A percentile compares a stretch with the other conserved stretches of the same genome.
phyloP scores from a whole-genome alignment of 1,284 basidiomycete genomes.

The Bondarzewia mesenterica region DNA sequence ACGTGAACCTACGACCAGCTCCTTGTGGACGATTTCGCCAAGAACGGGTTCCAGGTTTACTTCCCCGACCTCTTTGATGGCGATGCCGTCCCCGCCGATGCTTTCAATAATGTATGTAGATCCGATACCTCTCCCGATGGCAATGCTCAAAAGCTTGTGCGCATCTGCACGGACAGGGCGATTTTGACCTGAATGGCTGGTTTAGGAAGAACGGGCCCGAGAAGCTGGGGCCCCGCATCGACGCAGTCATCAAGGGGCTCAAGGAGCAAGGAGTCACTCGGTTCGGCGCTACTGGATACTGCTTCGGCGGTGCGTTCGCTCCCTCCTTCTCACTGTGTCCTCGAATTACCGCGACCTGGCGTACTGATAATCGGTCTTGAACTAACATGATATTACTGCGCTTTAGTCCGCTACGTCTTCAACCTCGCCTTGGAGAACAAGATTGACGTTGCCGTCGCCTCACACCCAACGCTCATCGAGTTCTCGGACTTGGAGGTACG shows the following conservation, averaged over 20 bases:
- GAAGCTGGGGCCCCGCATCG: slow-evolving; percentile 41
- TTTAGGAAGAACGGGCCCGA: slow-evolving; percentile 35
- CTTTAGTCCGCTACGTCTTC: slow-evolving; percentile 47
- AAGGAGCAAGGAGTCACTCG: slow-evolving; percentile 48
- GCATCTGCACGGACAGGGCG: slow-evolving; percentile 5
- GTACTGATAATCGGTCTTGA: too few relatives aligned
- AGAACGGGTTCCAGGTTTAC: slow-evolving; percentile 61
- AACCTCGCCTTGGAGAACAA: slow-evolving; percentile 58
- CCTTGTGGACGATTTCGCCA: slow-evolving; percentile 65
- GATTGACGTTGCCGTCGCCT: slow-evolving; percentile 44
- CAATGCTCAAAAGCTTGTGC: too few relatives aligned
- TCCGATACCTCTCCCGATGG: slow-evolving; percentile 6
- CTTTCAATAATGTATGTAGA: slow-evolving; percentile 26
- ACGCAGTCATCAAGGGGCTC: slow-evolving; percentile 50
- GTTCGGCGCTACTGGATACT: slow-evolving; percentile 61
- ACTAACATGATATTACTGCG: too few relatives aligned
- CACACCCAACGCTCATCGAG: slow-evolving; percentile 66
- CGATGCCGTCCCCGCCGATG: slow-evolving; percentile 40
- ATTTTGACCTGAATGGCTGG: slow-evolving; percentile 44
- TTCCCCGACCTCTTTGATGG: slow-evolving; percentile 53
- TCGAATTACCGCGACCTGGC: neutral
- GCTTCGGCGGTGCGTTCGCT: slow-evolving; percentile 49
- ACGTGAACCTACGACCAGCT: slow-evolving; percentile 30
- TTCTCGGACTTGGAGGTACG: slow-evolving; percentile 51
- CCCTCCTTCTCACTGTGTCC: too few relatives aligned